phyloP scores from a whole-genome alignment of 306 rosid genomes.

The Malus asiatica region DNA sequence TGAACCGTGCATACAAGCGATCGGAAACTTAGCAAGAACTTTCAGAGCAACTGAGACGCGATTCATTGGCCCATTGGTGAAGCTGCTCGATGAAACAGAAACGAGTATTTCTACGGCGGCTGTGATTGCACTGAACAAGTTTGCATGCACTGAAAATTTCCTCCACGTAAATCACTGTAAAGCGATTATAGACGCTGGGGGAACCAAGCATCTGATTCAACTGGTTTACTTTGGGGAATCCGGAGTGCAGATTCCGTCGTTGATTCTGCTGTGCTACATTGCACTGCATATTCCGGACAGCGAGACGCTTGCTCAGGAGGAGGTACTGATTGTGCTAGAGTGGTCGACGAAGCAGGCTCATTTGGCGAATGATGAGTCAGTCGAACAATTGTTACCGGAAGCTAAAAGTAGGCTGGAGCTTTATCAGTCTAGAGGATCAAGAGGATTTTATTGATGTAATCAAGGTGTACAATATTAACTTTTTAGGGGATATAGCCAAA shows the following conservation, averaged over 20 bases:
- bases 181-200: constrained; percentile 64
- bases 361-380: constrained; percentile 23
- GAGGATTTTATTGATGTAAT: constrained; percentile 50
- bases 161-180: constrained; percentile 67
- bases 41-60: constrained; percentile 66
- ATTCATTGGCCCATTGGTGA: constrained; percentile 49
- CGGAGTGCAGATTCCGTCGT: constrained; percentile 47
- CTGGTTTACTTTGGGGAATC: constrained; percentile 62
- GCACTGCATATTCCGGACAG: constrained; percentile 67
- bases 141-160: constrained; percentile 57
- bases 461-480: neutral
- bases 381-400: constrained; percentile 45
- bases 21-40: constrained; percentile 68
- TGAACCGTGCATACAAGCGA: constrained; percentile 36
- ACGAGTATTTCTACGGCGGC: constrained; percentile 39
- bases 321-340: constrained; percentile 68
- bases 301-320: constrained; percentile 64
- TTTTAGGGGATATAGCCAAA: neutral
- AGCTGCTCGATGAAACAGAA: constrained; percentile 61
- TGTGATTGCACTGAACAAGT: constrained; percentile 42
- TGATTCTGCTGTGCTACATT: constrained; percentile 49
- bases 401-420: constrained; percentile 77
- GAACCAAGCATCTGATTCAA: constrained; percentile 63
- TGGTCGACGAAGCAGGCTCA: constrained; percentile 60
- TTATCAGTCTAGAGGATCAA: constrained; percentile 72